Conservation (phyloP, 495 filamentous ascomycete species). For the Penicillium paradoxum region DNA sequence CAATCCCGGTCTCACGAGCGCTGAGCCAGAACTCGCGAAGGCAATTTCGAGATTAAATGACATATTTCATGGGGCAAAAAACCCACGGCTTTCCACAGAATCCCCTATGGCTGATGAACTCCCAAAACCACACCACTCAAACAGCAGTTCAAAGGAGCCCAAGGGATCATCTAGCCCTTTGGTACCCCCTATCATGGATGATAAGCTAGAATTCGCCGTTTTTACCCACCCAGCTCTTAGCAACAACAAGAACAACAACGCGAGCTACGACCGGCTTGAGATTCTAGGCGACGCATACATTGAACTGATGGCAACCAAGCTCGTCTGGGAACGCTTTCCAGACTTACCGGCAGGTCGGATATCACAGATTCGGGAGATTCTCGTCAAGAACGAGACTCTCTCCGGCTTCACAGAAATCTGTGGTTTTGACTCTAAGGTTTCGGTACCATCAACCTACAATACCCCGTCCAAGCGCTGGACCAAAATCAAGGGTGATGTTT, state of each 20-base stretch:
- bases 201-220: slow-evolving; percentile 52
- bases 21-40: slow-evolving; percentile 19
- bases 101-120: neutral
- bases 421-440: slow-evolving; percentile 57
- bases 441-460: slow-evolving; percentile 41
- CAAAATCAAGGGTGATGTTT: slow-evolving; percentile 77
- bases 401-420: slow-evolving; percentile 60
- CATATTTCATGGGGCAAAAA: slow-evolving; percentile 15
- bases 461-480: slow-evolving; percentile 46
- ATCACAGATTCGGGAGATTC: slow-evolving; percentile 60
- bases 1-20: slow-evolving; percentile 6
- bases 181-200: slow-evolving; percentile 55
- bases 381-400: slow-evolving; percentile 75
- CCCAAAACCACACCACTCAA: neutral
- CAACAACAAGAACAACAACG: slow-evolving; percentile 22
- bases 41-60: slow-evolving; percentile 20
- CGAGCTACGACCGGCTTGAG: slow-evolving; percentile 65
- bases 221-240: slow-evolving; percentile 60
- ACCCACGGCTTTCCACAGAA: neutral
- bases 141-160: neutral
- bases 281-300: slow-evolving; percentile 74
- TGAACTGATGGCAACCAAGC: slow-evolving; percentile 60
- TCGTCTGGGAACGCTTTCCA: slow-evolving; percentile 61
- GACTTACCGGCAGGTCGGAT: slow-evolving; percentile 52
- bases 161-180: slow-evolving; percentile 31